phyloP scores from a whole-genome alignment of 345 rosid species.

The Viola odorata region DNA sequence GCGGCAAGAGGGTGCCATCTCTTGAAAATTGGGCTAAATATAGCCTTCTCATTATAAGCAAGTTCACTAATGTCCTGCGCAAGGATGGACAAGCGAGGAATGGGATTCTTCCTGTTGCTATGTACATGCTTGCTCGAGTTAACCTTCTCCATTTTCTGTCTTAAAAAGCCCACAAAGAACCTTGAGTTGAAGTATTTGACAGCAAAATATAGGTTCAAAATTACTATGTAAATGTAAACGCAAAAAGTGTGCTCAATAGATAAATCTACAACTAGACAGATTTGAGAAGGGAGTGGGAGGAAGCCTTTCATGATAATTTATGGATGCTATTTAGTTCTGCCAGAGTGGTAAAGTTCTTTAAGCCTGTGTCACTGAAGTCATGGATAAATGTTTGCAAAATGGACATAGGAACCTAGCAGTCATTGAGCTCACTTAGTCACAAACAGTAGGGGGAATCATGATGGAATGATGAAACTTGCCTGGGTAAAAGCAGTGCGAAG shows the following conservation, averaged over 20 bases:
- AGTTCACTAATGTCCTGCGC: constrained; percentile 92
- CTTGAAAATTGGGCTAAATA: constrained; percentile 89
- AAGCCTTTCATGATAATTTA: not conserved
- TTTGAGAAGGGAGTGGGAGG: too few species aligned
- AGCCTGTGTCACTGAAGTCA: too few species aligned
- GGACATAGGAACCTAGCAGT: not conserved
- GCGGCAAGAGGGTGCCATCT: constrained; percentile 99
- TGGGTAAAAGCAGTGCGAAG: constrained; percentile 47
- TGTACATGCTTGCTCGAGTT: constrained; percentile 73
- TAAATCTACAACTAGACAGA: too few species aligned
- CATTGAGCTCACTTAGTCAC: not conserved
- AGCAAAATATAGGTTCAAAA: not conserved
- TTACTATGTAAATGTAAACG: not conserved
- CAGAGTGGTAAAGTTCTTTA: not conserved
- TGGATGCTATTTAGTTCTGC: not conserved
- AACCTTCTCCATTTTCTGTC: constrained; percentile 85
- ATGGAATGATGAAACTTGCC: constrained; percentile 26
- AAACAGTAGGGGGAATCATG: constrained; percentile 8
- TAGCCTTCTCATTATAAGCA: constrained; percentile 70
- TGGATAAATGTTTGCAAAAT: too few species aligned
- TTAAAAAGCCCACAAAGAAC: constrained; percentile 15
- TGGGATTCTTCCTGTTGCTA: constrained; percentile 59
- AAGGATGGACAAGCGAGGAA: constrained; percentile 72
- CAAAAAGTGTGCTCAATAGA: too few species aligned
- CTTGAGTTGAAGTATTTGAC: constrained; percentile 12